These are phyloP conservation scores for Suillus sp. DNA, from an alignment of 768 basidiomycete genomes.

Conservation along the genomic window DNA sequence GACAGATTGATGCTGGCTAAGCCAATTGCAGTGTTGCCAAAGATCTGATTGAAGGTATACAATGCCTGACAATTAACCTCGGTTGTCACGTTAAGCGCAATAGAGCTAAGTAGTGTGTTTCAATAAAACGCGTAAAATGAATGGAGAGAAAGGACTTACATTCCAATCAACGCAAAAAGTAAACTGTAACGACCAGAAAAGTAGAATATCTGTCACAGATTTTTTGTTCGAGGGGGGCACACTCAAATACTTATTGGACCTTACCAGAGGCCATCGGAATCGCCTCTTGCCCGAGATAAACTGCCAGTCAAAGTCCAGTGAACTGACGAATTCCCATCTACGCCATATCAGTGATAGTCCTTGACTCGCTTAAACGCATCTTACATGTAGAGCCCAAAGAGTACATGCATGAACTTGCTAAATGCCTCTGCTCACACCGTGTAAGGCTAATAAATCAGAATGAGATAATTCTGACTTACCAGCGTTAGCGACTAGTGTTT, in stretches of 20 bases:
- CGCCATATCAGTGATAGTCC: constrained; percentile 15
- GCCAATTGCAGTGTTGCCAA: constrained; percentile 68
- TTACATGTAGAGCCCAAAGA: constrained; percentile 63
- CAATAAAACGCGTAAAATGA: background rate
- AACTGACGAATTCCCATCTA: constrained; percentile 71
- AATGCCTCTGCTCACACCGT: constrained; percentile 28
- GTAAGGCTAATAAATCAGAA: constrained; percentile 14
- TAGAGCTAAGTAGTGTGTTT: constrained; percentile 39
- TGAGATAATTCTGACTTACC: constrained; percentile 35
- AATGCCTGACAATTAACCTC: constrained; percentile 66
- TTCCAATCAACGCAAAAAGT: constrained; percentile 66
- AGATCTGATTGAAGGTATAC: constrained; percentile 68
- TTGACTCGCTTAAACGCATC: constrained; percentile 23
- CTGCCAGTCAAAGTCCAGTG: constrained; percentile 66
- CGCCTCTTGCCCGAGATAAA: constrained; percentile 55
- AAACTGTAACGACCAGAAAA: constrained; percentile 69
- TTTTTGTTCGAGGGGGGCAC: constrained; percentile 2
- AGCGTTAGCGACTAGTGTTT: constrained; percentile 49
- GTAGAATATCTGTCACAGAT: constrained; percentile 55
- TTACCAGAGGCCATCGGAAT: constrained; percentile 71
- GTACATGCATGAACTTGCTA: constrained; percentile 58
- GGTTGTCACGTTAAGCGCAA: constrained; percentile 60
- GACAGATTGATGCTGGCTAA: constrained; percentile 73
- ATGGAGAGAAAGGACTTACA: constrained; percentile 45
- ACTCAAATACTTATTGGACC: constrained; percentile 14